These are phyloP conservation scores for Suillus placidus DNA, from an alignment of 768 basidiomycete species.

Conservation along the genomic window DNA sequence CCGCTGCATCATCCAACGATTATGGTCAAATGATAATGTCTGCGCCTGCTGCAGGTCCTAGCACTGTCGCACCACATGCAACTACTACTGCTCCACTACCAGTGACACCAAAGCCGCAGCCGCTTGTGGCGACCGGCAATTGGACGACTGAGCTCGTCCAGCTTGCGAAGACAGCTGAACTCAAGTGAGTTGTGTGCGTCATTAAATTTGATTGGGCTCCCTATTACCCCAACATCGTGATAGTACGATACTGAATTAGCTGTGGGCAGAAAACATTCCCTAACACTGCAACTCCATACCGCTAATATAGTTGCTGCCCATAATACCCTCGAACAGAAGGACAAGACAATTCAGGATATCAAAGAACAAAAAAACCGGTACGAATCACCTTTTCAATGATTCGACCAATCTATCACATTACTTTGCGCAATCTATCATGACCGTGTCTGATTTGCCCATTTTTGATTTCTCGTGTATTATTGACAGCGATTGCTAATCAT, in stretches of 20 bases:
- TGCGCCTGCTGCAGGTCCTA: conserved; percentile 35
- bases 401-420: background rate
- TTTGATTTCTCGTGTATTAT: conserved; percentile 19
- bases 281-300: conserved; percentile 83
- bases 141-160: conserved; percentile 89
- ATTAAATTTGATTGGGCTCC: conserved; percentile 3
- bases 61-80: conserved; percentile 35
- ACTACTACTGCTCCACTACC: conserved; percentile 21
- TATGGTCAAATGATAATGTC: conserved; percentile 37
- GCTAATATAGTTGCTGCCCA: conserved; percentile 87
- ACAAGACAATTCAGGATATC: conserved; percentile 77
- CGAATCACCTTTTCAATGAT: conserved; percentile 25
- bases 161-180: conserved; percentile 83
- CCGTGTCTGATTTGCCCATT: background rate
- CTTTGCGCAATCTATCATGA: background rate
- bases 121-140: conserved; percentile 79
- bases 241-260: background rate
- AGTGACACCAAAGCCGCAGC: conserved; percentile 35
- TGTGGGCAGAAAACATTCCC: conserved; percentile 69
- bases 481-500: conserved; percentile 5
- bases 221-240: conserved; percentile 15
- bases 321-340: conserved; percentile 75
- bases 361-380: conserved; percentile 86
- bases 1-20: conserved; percentile 35
- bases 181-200: conserved; percentile 62